phyloP scores from a whole-genome alignment of 2,329 filamentous ascomycete species.

The Aureobasidium sp. region DNA sequence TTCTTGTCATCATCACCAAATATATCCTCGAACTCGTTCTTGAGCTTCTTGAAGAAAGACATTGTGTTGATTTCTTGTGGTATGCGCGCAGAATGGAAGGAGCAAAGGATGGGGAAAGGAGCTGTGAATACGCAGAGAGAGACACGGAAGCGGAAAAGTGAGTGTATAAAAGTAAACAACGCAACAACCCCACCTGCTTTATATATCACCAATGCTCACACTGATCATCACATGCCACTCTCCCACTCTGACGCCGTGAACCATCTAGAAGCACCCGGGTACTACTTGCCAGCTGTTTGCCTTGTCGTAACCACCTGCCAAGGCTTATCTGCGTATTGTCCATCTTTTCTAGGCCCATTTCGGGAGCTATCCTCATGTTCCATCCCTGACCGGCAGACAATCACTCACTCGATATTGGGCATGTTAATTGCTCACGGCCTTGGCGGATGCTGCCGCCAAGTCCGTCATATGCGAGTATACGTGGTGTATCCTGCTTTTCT shows the following conservation, averaged over 20 bases:
- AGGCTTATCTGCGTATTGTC: not conserved
- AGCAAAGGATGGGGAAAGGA: not conserved
- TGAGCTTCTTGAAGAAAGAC: slow-evolving; percentile 43
- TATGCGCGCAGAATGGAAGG: not conserved
- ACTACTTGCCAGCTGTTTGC: not conserved
- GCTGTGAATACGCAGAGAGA: no score
- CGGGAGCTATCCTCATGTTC: not conserved
- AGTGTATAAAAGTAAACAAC: slow-evolving; percentile 1
- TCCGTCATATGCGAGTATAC: not conserved
- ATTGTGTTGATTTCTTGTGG: slow-evolving; percentile 23
- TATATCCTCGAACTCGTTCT: slow-evolving; percentile 38
- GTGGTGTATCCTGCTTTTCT: not conserved
- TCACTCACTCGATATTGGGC: not conserved
- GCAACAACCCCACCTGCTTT: slow-evolving; percentile 1
- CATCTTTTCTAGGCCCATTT: not conserved
- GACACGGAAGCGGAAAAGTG: not conserved
- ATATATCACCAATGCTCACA: not conserved
- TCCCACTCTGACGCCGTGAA: not conserved
- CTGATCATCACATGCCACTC: not conserved
- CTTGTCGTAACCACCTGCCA: not conserved
- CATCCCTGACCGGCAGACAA: not conserved
- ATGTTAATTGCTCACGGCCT: not conserved
- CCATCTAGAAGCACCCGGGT: not conserved
- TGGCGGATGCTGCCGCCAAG: not conserved
- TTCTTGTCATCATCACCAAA: slow-evolving; percentile 26